These are phyloP conservation scores for Solanum verrucosum DNA, from an alignment of 257 asterid genomes.

Conservation along the genomic window DNA sequence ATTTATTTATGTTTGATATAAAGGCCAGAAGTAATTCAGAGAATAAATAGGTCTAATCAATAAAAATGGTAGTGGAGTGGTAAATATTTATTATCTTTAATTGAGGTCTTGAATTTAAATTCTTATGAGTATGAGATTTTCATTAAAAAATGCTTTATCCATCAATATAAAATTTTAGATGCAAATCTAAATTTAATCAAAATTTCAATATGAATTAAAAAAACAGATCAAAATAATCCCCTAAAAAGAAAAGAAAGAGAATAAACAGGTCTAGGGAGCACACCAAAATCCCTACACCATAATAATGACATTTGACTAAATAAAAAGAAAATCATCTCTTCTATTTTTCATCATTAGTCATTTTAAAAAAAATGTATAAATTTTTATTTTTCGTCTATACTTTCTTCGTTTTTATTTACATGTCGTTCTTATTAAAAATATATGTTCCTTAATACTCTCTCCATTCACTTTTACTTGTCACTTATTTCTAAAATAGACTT, in stretches of 20 bases:
- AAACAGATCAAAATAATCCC: no score
- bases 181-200: no score
- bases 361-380: neutral
- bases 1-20: neutral
- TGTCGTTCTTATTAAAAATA: no score
- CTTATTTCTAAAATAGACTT: no score
- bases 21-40: neutral
- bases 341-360: neutral
- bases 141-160: neutral
- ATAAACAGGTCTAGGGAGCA: neutral
- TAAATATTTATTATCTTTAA: no score
- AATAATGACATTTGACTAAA: neutral
- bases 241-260: neutral
- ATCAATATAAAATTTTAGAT: rapidly evolving
- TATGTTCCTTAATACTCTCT: no score
- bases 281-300: neutral
- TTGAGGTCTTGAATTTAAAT: no score
- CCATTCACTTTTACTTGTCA: no score
- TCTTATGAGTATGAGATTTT: neutral
- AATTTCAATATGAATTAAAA: no score
- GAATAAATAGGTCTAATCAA: no score
- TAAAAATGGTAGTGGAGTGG: neutral
- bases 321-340: neutral
- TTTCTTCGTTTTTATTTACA: no score
- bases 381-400: neutral